Conservation (phyloP, 2,329 filamentous ascomycete species). For the Fusarium zealandicum region DNA sequence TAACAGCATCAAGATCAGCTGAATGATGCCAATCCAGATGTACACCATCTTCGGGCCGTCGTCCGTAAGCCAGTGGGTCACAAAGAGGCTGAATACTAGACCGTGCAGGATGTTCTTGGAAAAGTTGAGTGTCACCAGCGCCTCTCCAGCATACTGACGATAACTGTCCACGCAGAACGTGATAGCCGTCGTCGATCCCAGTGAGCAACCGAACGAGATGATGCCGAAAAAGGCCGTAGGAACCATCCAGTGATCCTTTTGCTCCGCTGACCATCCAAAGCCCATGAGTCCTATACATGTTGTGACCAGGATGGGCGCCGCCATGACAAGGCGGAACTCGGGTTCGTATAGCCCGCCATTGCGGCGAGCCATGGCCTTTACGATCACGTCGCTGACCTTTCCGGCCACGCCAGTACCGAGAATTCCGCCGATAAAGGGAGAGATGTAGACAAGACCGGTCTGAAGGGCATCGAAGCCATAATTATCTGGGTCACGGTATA, state of each 20-base stretch:
- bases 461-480: constrained; percentile 86
- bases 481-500: constrained; percentile 72
- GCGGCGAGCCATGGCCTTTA: constrained; percentile 78
- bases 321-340: constrained; percentile 92
- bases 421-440: constrained; percentile 86
- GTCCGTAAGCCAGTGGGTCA: constrained; percentile 79
- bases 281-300: constrained; percentile 91
- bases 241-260: constrained; percentile 82
- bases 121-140: constrained; percentile 92
- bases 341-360: constrained; percentile 97
- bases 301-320: constrained; percentile 75
- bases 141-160: constrained; percentile 90
- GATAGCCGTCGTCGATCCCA: constrained; percentile 90
- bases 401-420: constrained; percentile 92
- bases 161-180: constrained; percentile 96
- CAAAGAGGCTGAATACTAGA: constrained; percentile 86
- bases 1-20: constrained; percentile 74
- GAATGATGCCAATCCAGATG: constrained; percentile 83
- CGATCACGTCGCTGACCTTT: constrained; percentile 84
- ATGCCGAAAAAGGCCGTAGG: constrained; percentile 93
- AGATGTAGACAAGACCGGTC: constrained; percentile 87
- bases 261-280: constrained; percentile 89
- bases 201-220: constrained; percentile 88
- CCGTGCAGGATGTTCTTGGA: constrained; percentile 94
- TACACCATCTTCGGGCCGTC: constrained; percentile 82